phyloP scores from a whole-genome alignment of 768 basidiomycete genomes.

The Russula brevipes region DNA sequence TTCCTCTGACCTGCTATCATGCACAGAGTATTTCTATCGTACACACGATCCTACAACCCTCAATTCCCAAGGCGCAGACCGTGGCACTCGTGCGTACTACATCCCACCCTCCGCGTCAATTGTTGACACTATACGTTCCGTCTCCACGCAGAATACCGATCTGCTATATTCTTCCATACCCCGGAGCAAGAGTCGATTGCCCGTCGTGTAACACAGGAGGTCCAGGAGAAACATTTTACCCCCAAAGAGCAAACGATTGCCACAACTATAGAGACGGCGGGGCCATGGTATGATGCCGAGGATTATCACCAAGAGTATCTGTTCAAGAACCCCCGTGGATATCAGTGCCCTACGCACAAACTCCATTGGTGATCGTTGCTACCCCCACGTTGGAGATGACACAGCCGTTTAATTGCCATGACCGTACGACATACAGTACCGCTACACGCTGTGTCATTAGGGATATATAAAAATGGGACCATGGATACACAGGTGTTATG shows the following conservation, averaged over 20 bases:
- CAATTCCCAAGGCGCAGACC: slow-evolving; percentile 73
- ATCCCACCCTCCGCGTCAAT: neutral
- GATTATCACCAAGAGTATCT: slow-evolving; percentile 80
- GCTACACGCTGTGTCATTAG: neutral
- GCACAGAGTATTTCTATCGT: slow-evolving; percentile 85
- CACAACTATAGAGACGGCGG: slow-evolving; percentile 66
- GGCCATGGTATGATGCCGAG: slow-evolving; percentile 78
- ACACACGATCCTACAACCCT: slow-evolving; percentile 88
- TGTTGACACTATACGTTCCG: neutral
- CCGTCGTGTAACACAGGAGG: slow-evolving; percentile 69
- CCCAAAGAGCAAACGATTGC: slow-evolving; percentile 66
- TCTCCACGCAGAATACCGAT: slow-evolving; percentile 71
- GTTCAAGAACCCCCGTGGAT: slow-evolving; percentile 81
- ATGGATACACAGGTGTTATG: neutral
- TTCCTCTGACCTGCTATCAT: neutral
- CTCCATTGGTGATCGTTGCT: slow-evolving; percentile 64
- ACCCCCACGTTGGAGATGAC: neutral
- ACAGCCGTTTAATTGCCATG: neutral
- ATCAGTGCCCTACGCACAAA: slow-evolving; percentile 86
- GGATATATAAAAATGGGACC: neutral
- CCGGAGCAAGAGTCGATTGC: slow-evolving; percentile 70
- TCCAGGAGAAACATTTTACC: slow-evolving; percentile 79
- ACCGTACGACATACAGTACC: neutral
- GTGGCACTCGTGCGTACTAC: slow-evolving; percentile 62
- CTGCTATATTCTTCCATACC: slow-evolving; percentile 79